Evolutionary conservation across 2,329 filamentous ascomycete genomes (phyloP).

Genomic region (Neoscytalidium dimidiatum): DNA sequence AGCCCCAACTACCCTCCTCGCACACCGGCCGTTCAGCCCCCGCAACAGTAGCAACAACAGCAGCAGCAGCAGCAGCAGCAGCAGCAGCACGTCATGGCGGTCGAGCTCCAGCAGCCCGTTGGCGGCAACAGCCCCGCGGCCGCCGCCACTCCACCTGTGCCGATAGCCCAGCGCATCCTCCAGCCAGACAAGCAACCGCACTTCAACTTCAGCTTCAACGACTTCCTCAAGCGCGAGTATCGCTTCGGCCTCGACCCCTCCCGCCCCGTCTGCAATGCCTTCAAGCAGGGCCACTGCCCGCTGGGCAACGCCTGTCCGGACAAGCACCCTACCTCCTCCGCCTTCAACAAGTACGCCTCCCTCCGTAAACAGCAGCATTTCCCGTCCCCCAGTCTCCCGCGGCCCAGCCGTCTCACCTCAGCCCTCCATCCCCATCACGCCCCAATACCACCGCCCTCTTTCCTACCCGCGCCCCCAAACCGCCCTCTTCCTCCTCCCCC

Average conservation of each 20-base stretch:
- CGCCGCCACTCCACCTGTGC: constrained; percentile 24
- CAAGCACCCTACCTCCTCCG: constrained; percentile 66
- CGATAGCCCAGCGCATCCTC: constrained; percentile 28
- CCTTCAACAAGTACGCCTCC: constrained; percentile 63
- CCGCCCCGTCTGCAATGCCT: constrained; percentile 78
- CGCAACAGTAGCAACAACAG: too few relatives aligned
- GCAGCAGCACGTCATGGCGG: constrained; percentile 7
- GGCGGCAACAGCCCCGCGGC: neutral
- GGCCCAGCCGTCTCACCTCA: constrained; percentile 24
- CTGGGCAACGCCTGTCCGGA: constrained; percentile 83
- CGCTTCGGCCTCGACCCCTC: constrained; percentile 76
- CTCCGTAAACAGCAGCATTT: too few relatives aligned
- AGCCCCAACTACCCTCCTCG: neutral
- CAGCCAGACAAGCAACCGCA: constrained; percentile 29
- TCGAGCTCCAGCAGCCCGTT: constrained; percentile 9
- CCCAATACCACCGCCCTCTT: neutral
- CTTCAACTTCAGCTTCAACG: constrained; percentile 80
- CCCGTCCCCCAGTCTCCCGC: too few relatives aligned
- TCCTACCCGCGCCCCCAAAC: neutral
- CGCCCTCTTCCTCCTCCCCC: constrained; percentile 20
- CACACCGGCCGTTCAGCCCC: neutral
- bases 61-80: too few relatives aligned
- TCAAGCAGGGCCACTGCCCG: constrained; percentile 82
- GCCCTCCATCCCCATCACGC: constrained; percentile 24
- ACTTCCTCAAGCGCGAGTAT: constrained; percentile 81